These are phyloP conservation scores for Rhinocladiella similis DNA, from an alignment of 2,329 filamentous ascomycete species.

Conservation along the genomic window DNA sequence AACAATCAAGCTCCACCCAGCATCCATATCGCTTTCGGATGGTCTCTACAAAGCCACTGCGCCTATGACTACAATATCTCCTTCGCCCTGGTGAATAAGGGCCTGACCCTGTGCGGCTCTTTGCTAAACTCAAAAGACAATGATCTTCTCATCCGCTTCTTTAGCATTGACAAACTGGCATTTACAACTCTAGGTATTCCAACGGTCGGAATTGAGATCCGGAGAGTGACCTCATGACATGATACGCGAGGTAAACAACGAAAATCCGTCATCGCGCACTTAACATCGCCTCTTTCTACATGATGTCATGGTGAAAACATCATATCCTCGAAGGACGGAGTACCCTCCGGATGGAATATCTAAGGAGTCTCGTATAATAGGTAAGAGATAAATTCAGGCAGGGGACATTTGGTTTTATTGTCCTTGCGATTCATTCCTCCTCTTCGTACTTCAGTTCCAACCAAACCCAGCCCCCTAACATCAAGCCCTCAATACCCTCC, in stretches of 20 bases:
- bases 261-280: background rate
- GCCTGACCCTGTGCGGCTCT: too few species aligned
- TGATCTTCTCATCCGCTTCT: too few species aligned
- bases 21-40: too few species aligned
- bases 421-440: background rate
- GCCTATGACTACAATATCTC: too few species aligned
- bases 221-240: background rate
- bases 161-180: too few species aligned
- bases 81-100: too few species aligned
- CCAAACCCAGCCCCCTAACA: background rate
- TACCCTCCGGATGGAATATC: background rate
- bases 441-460: background rate
- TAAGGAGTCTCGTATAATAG: too few species aligned
- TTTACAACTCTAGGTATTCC: background rate
- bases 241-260: background rate
- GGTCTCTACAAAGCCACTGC: too few species aligned
- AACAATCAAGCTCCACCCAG: too few species aligned
- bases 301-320: constrained; percentile 28
- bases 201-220: background rate
- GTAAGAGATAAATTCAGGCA: background rate
- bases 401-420: background rate
- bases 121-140: too few species aligned
- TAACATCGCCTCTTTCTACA: background rate
- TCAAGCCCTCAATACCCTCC: background rate
- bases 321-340: background rate